These are phyloP conservation scores for Allantophomopsis lycopodina DNA, from an alignment of 2,329 filamentous ascomycete genomes.

Conservation along the genomic window DNA sequence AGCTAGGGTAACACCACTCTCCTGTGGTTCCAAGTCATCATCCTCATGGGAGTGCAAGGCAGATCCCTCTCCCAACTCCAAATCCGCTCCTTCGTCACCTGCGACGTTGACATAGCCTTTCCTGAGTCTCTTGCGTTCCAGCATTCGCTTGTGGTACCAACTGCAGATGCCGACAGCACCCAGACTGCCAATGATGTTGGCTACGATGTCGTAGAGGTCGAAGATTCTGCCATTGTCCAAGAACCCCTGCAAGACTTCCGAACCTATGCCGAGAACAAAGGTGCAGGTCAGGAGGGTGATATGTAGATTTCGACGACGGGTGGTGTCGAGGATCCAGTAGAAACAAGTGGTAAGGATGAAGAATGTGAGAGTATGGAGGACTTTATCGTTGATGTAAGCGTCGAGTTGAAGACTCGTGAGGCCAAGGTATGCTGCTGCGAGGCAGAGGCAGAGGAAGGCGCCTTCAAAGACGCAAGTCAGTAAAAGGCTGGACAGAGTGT, in stretches of 20 bases:
- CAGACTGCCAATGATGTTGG: slow-evolving; percentile 72
- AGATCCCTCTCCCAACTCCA: slow-evolving; percentile 57
- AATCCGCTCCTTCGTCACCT: slow-evolving; percentile 44
- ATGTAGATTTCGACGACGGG: slow-evolving; percentile 71
- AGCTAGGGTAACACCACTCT: slow-evolving; percentile 43
- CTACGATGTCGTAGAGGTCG: slow-evolving; percentile 75
- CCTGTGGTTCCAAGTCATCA: slow-evolving; percentile 31
- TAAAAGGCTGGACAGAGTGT: slow-evolving; percentile 1
- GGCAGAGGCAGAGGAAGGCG: slow-evolving; percentile 54
- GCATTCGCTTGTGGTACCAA: slow-evolving; percentile 93
- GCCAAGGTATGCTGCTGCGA: slow-evolving; percentile 67
- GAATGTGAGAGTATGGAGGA: slow-evolving; percentile 77
- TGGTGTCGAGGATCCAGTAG: slow-evolving; percentile 95
- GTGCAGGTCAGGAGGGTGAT: slow-evolving; percentile 75
- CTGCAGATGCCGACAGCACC: slow-evolving; percentile 60
- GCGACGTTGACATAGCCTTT: slow-evolving; percentile 61
- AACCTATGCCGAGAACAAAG: slow-evolving; percentile 53
- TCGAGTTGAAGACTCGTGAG: slow-evolving; percentile 50
- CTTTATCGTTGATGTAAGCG: slow-evolving; percentile 68
- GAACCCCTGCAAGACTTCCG: slow-evolving; percentile 62
- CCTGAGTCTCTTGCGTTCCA: slow-evolving; percentile 68
- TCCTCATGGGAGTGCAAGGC: no score
- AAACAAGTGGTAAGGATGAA: slow-evolving; percentile 78
- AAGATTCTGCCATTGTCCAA: slow-evolving; percentile 59
- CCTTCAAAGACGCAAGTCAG: slow-evolving; percentile 28